A percentile compares a stretch with the other conserved stretches of the same genome.
These are phyloP conservation scores for Musa schizocarpa DNA, from an alignment of 176 grass and related monocot species.

Conservation along the genomic window DNA sequence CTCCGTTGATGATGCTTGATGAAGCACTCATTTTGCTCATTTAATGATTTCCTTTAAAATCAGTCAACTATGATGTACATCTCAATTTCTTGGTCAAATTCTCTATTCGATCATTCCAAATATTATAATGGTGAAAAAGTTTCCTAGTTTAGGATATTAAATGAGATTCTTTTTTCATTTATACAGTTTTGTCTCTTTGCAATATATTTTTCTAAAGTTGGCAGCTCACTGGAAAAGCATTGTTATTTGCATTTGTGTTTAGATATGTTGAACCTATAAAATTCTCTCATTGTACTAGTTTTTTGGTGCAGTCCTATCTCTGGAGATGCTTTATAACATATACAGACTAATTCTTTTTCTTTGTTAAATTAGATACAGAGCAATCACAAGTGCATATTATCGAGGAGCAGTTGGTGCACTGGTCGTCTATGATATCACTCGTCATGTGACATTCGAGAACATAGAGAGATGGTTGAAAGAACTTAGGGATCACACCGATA, in stretches of 20 bases:
- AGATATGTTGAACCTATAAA: background rate
- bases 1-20: too few relatives aligned
- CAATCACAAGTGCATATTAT: conserved; percentile 6
- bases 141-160: background rate
- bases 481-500: background rate
- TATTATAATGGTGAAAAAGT: background rate
- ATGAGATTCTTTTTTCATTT: background rate
- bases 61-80: background rate
- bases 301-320: too few relatives aligned
- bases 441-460: conserved; percentile 5
- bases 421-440: conserved; percentile 1
- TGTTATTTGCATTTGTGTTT: background rate
- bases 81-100: background rate
- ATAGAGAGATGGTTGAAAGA: conserved; percentile 3
- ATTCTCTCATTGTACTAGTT: background rate
- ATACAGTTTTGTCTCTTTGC: background rate
- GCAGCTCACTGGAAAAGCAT: background rate
- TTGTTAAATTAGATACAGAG: conserved; percentile 1
- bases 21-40: background rate
- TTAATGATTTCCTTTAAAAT: background rate
- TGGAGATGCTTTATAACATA: background rate
- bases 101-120: background rate
- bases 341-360: background rate
- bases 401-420: conserved; percentile 4
- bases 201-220: background rate